Conservation (phyloP, 73 alveolate genomes). For the Symbiodinium natans region DNA sequence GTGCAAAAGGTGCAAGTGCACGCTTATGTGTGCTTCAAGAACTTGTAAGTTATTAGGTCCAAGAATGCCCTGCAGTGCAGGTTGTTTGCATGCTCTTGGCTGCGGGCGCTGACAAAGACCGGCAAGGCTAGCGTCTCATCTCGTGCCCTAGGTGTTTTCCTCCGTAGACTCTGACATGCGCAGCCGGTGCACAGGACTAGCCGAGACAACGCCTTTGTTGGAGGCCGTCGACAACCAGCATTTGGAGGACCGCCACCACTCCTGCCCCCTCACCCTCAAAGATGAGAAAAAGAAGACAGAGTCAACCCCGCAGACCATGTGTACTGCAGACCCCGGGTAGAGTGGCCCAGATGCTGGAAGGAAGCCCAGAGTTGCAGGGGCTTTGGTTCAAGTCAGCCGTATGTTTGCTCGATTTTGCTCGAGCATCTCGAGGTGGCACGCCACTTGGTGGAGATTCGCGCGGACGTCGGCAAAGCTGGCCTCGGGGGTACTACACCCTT, state of each 20-base stretch:
- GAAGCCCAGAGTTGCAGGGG: too few species aligned
- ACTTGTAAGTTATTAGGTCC: too few species aligned
- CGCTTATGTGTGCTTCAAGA: too few species aligned
- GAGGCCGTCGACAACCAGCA: conserved; percentile 50
- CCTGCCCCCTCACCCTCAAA: too few species aligned
- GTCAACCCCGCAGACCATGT: too few species aligned
- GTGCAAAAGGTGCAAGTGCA: too few species aligned
- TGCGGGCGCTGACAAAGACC: conserved; percentile 4
- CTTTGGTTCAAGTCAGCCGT: too few species aligned
- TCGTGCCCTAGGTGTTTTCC: neutral
- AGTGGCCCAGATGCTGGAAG: too few species aligned
- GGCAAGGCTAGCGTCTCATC: neutral
- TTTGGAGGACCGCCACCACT: neutral
- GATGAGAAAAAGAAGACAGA: too few species aligned
- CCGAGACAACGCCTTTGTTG: conserved; percentile 50
- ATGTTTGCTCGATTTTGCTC: too few species aligned
- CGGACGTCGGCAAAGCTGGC: conserved; percentile 23
- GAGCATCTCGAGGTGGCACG: neutral
- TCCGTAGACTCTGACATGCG: neutral
- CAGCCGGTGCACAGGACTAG: neutral
- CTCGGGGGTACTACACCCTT: conserved; percentile 61
- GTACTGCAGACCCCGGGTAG: too few species aligned
- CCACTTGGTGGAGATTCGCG: neutral
- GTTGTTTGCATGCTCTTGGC: neutral
- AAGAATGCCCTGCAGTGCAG: too few species aligned